Evolutionary conservation across 208 protist species (phyloP).

Genomic region (Leishmania aethiopica): DNA sequence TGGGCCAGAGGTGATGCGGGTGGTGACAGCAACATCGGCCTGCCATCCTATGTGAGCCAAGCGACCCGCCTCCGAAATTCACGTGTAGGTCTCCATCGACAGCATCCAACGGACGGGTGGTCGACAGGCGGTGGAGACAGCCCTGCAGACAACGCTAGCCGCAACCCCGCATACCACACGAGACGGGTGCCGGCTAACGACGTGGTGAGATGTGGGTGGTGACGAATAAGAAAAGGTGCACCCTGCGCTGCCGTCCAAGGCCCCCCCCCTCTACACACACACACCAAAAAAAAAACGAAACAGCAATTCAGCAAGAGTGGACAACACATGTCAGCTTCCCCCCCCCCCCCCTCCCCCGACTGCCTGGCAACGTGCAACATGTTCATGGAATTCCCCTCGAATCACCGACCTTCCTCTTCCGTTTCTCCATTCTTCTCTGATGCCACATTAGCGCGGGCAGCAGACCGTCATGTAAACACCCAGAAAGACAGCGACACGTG

Average conservation of each 20-base stretch:
- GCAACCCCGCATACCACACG: neutral
- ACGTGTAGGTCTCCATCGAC: constrained; percentile 1
- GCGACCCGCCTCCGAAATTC: neutral
- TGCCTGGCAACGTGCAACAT: neutral
- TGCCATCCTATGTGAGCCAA: neutral
- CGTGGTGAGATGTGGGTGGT: neutral
- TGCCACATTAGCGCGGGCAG: neutral
- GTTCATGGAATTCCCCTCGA: neutral
- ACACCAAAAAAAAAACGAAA: neutral
- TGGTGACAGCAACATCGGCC: neutral
- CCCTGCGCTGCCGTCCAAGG: neutral
- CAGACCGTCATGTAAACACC: neutral
- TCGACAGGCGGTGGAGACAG: neutral
- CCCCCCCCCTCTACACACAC: neutral
- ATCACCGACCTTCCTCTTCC: neutral
- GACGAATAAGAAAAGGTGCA: neutral
- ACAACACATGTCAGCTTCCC: neutral
- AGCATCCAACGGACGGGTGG: neutral
- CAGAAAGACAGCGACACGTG: neutral
- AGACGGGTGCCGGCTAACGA: neutral
- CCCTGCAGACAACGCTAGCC: neutral
- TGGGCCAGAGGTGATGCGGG: constrained; percentile 3
- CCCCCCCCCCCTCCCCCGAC: too few species aligned
- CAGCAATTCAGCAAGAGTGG: neutral
- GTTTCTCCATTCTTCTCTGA: neutral